A percentile compares a stretch with the other conserved stretches of the same genome.
Conservation (phyloP, 306 rosid species). For the Vigna unguiculata region DNA sequence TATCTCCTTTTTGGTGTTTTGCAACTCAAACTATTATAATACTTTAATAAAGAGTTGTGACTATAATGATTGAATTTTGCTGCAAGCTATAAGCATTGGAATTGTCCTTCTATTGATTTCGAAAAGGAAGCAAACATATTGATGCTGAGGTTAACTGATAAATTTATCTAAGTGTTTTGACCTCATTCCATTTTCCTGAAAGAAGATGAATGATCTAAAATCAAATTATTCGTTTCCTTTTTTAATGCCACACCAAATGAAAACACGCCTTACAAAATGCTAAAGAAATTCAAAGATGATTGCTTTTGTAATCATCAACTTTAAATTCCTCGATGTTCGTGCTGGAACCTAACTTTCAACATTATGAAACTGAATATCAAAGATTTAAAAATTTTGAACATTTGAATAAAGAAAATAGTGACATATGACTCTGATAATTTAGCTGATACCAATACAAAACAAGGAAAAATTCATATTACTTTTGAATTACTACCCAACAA, state of each 20-base stretch:
- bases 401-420: background rate
- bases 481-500: too few species aligned
- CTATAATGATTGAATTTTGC: background rate
- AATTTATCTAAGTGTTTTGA: background rate
- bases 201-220: background rate
- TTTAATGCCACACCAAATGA: background rate
- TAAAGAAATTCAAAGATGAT: background rate
- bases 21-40: background rate
- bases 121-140: background rate
- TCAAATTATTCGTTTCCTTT: background rate
- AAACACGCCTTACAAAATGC: background rate
- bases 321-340: background rate
- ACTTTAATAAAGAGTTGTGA: background rate
- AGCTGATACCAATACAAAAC: background rate
- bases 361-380: background rate
- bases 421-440: background rate
- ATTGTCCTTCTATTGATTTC: background rate
- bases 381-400: background rate
- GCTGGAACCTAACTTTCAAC: background rate
- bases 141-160: background rate
- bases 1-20: background rate
- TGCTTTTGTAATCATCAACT: conserved; percentile 4
- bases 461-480: too few species aligned
- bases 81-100: background rate
- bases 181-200: too few species aligned